Conservation (phyloP, 108 stramenopile genomes). For the Fistulifera solaris region DNA sequence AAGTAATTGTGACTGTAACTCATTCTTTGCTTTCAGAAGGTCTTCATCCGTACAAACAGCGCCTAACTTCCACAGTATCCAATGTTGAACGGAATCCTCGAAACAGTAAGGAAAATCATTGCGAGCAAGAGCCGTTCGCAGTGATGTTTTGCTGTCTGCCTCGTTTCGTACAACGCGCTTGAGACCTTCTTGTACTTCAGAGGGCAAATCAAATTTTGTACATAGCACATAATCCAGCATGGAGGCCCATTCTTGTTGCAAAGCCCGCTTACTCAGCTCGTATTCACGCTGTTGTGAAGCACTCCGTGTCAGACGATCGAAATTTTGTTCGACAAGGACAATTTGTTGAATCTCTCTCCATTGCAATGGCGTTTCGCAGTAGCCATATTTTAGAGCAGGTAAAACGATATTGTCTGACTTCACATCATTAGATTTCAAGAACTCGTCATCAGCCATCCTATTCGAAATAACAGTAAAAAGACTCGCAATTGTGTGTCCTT, state of each 20-base stretch:
- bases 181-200: background rate
- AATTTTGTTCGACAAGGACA: slow-evolving; percentile 23
- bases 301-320: slow-evolving; percentile 48
- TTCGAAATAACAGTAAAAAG: too few relatives aligned
- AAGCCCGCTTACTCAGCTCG: slow-evolving; percentile 20
- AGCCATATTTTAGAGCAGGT: slow-evolving; percentile 31
- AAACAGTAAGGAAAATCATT: slow-evolving; percentile 76
- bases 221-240: slow-evolving; percentile 55
- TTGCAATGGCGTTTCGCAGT: slow-evolving; percentile 10
- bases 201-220: slow-evolving; percentile 52
- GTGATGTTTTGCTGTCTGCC: background rate
- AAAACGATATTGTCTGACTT: slow-evolving; percentile 3
- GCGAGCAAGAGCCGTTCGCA: slow-evolving; percentile 19
- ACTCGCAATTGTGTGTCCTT: too few relatives aligned
- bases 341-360: slow-evolving; percentile 33
- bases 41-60: slow-evolving; percentile 23
- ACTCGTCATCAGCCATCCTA: background rate
- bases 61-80: slow-evolving; percentile 69
- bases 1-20: background rate
- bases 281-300: slow-evolving; percentile 35
- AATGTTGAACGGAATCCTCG: slow-evolving; percentile 46
- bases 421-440: background rate
- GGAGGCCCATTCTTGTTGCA: slow-evolving; percentile 44
- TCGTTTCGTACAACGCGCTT: background rate
- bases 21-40: slow-evolving; percentile 18